Evolutionary conservation across 2,329 filamentous ascomycete genomes (phyloP).

Genomic region (Cadophora gregata): DNA sequence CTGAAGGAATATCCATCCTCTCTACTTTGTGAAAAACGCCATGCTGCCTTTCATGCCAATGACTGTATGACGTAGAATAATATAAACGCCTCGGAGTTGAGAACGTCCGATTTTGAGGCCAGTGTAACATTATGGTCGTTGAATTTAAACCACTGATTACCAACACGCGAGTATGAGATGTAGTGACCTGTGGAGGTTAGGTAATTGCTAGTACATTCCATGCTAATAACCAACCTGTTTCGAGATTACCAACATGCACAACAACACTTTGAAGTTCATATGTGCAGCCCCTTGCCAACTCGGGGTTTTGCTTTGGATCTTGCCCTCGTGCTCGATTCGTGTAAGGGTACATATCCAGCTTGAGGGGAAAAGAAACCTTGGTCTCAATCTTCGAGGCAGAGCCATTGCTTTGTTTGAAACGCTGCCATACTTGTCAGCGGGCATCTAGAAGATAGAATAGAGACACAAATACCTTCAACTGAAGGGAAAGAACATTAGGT

Average conservation of each 20-base stretch:
- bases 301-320: slow-evolving; percentile 57
- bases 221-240: slow-evolving; percentile 62
- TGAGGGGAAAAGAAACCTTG: slow-evolving; percentile 82
- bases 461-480: slow-evolving; percentile 75
- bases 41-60: slow-evolving; percentile 49
- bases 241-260: slow-evolving; percentile 91
- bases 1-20: slow-evolving; percentile 23
- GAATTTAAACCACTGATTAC: slow-evolving; percentile 91
- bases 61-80: slow-evolving; percentile 83
- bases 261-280: slow-evolving; percentile 92
- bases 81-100: slow-evolving; percentile 86
- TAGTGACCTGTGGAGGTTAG: slow-evolving; percentile 70
- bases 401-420: slow-evolving; percentile 78
- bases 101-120: slow-evolving; percentile 82
- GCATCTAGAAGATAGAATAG: neutral
- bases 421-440: slow-evolving; percentile 46
- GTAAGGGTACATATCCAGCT: slow-evolving; percentile 90
- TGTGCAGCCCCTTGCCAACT: slow-evolving; percentile 69
- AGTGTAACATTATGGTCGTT: slow-evolving; percentile 93
- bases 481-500: slow-evolving; percentile 88
- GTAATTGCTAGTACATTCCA: neutral
- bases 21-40: slow-evolving; percentile 15
- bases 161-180: slow-evolving; percentile 84
- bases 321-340: slow-evolving; percentile 68
- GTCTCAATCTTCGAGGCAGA: slow-evolving; percentile 87